A percentile compares a stretch with the other conserved stretches of the same genome.
phyloP scores from a whole-genome alignment of 2,329 filamentous ascomycete species.

The Xylariaceae sp. region DNA sequence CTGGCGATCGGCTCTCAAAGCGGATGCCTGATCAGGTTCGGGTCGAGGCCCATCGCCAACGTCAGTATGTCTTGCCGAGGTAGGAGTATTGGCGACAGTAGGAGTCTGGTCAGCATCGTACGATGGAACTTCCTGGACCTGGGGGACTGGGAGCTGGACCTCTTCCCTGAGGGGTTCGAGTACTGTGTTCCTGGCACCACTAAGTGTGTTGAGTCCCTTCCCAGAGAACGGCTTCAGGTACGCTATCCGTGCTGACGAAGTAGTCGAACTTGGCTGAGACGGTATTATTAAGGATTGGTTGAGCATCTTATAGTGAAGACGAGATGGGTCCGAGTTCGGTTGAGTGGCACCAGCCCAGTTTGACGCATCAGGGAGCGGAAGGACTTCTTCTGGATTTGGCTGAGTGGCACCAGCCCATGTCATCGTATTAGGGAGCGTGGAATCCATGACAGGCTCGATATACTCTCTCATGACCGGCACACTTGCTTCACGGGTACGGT shows the following conservation, averaged over 20 bases:
- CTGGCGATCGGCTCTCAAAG: conserved; percentile 30
- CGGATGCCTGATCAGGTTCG: conserved; percentile 19
- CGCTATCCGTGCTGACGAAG: conserved; percentile 45
- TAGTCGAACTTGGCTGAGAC: conserved; percentile 49
- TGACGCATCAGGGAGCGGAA: conserved; percentile 10
- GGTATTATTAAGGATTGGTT: conserved; percentile 47
- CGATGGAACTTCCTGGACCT: conserved; percentile 20
- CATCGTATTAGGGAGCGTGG: conserved; percentile 52
- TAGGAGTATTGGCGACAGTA: conserved; percentile 32
- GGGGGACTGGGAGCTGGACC: conserved; percentile 18
- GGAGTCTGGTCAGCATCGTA: conserved; percentile 21
- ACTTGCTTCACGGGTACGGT: conserved; percentile 29
- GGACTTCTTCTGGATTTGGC: conserved; percentile 34
- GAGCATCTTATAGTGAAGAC: conserved; percentile 25
- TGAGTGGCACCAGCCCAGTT: too few species aligned
- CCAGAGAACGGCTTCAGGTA: conserved; percentile 53
- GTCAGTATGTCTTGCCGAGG: conserved; percentile 26
- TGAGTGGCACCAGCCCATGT: conserved; percentile 44
- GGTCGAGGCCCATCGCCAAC: not conserved
- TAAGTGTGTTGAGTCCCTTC: conserved; percentile 50
- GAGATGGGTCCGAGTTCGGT: too few species aligned
- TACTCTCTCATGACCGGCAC: conserved; percentile 23
- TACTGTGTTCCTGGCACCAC: conserved; percentile 34
- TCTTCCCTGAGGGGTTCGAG: conserved; percentile 33
- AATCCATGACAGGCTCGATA: conserved; percentile 32